Base-by-base conservation (phyloP, 495 filamentous ascomycete species). In the Aspergillus kassunensis region DNA sequence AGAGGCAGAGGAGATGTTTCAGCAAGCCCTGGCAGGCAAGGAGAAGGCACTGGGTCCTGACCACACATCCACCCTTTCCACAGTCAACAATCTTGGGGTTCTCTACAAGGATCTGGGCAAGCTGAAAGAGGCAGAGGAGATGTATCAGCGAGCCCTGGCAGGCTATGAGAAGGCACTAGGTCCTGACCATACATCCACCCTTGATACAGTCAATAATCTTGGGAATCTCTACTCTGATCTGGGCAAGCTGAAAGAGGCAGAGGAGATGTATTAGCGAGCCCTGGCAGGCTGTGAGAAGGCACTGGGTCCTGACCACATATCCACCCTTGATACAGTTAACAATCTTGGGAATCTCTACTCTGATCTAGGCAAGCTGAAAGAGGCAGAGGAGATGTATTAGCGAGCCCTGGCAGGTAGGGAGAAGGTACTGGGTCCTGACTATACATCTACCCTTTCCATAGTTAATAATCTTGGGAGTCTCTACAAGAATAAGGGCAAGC, bases 111-210 rank as follows among this genome's bases (percentile, higher is more conserved):
- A 64, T 35, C 67, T 71, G 48, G 67, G 64, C n/a, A 71, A 69
- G 59, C 51, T 69, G 50, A 40, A 56, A 2, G 59, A 74, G 56
- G 66, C 73, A 53, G 69, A 74, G 54, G 37, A 61, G 41, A 66
- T 71, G 56, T 73, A 66, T 51, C 15, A 37, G 8, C 15, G 19
- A 37, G 35, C 35, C 2, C n/a, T 37, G 35, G 53, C 40, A 55
- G 62, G 62, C 39, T 53, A 63, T 1, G 62, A 73, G 57, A 72
- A 72, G 47, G 61, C 62, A 25, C 54, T 66, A 0, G 69, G 70
- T 21, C 59, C 56, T 8, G 62, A 69, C 24, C 64, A 74, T 52
- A 54, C 27, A 18, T 66, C 55, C 27, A 73, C 63, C 15, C 63
- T 73, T 10, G 34, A 55, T 16, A 75, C 6, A 16, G 15, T 44